Evolutionary conservation across 768 basidiomycete genomes (phyloP).

Genomic region (Tulasnella sp.): DNA sequence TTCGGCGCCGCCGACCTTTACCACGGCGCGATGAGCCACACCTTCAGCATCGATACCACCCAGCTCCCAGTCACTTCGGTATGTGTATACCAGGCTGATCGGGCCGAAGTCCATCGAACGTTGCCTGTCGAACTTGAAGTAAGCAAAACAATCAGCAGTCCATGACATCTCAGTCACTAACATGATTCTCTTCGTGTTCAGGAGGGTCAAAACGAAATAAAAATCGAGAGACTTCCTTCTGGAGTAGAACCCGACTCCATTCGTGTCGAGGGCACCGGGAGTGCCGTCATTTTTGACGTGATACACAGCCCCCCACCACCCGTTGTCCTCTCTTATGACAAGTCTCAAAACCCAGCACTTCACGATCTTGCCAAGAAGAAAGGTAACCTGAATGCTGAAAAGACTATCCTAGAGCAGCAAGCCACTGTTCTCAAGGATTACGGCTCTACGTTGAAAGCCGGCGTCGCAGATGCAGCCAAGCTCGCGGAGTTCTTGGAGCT

Average conservation of each 20-base stretch:
- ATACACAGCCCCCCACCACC: conserved; percentile 11
- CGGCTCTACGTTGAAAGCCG: conserved; percentile 31
- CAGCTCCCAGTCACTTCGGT: conserved; percentile 17
- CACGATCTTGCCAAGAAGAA: not conserved
- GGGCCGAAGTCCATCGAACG: conserved; percentile 18
- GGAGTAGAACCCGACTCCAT: conserved; percentile 15
- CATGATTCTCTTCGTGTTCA: not conserved
- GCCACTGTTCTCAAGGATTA: conserved; percentile 1
- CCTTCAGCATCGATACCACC: conserved; percentile 20
- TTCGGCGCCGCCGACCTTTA: no score
- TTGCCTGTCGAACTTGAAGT: conserved; percentile 21
- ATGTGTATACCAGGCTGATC: conserved; percentile 19
- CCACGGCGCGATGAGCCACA: conserved; percentile 13
- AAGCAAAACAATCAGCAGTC: not conserved
- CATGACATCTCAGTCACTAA: not conserved
- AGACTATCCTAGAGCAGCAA: not conserved
- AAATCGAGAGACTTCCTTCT: conserved; percentile 12
- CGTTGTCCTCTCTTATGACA: not conserved
- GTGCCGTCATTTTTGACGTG: conserved; percentile 20
- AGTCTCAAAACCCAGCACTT: not conserved
- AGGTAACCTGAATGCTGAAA: not conserved
- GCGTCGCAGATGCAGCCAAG: conserved; percentile 24
- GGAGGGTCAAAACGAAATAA: conserved; percentile 18
- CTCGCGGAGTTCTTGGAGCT: conserved; percentile 38
- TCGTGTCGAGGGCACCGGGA: conserved; percentile 17